Evolutionary conservation across 768 basidiomycete species (phyloP).

Genomic region (Calocera cornea): DNA sequence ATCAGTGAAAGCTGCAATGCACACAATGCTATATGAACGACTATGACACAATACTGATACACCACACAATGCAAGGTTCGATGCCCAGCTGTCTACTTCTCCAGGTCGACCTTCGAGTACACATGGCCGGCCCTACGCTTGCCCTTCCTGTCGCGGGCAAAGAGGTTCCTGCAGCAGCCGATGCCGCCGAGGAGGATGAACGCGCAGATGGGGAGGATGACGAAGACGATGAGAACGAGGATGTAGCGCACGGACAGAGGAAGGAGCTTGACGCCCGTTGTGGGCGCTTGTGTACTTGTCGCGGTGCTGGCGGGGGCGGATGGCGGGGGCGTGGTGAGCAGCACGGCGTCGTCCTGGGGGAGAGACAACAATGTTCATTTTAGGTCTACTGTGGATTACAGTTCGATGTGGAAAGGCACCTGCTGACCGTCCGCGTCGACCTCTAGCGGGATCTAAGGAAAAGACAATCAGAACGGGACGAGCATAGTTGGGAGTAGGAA

Average conservation of each 20-base stretch:
- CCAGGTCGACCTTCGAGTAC: constrained; percentile 1
- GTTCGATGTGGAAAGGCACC: constrained; percentile 92
- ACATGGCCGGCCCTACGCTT: background rate
- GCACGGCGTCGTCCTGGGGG: constrained; percentile 24
- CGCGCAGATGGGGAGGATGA: constrained; percentile 29
- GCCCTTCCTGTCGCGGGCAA: background rate
- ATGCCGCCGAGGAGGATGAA: constrained; percentile 26
- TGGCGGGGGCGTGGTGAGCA: constrained; percentile 14
- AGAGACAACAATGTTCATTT: background rate
- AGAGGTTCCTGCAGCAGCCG: background rate
- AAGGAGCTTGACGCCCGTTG: constrained; percentile 12
- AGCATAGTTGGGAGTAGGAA: background rate
- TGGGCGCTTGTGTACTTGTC: too few relatives aligned
- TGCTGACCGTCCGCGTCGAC: constrained; percentile 49
- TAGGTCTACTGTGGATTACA: constrained; percentile 37
- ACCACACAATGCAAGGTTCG: too few relatives aligned
- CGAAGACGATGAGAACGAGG: constrained; percentile 30
- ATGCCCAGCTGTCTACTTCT: background rate
- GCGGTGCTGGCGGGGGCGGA: constrained; percentile 6
- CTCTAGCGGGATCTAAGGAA: constrained; percentile 28
- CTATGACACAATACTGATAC: too few relatives aligned
- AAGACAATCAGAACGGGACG: constrained; percentile 4
- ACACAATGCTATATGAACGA: too few relatives aligned
- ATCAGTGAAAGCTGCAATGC: too few relatives aligned
- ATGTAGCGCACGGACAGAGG: constrained; percentile 19